Percentiles rank a stretch among this genome's conserved stretches.
Conservation (phyloP, 1,284 basidiomycete species). For the Microbotryomycetes sp. region DNA sequence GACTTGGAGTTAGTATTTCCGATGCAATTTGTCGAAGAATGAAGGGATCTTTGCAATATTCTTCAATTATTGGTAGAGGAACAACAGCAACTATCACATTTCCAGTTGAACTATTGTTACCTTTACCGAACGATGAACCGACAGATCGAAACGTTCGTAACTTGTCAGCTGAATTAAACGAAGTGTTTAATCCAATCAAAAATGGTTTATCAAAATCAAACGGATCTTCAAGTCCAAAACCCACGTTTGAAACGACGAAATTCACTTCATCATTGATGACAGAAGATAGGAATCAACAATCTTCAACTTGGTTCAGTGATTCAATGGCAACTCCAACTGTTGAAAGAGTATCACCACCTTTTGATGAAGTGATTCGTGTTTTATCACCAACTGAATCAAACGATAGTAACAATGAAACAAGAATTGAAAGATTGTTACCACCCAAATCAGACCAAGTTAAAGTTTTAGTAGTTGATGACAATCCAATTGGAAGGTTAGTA, state of each 20-base stretch:
- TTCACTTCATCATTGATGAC: neutral
- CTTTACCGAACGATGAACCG: neutral
- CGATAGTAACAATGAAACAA: neutral
- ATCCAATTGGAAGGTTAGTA: constrained; percentile 22
- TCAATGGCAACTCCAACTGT: neutral
- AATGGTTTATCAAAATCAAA: neutral
- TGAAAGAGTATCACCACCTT: neutral
- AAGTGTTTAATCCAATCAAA: constrained; percentile 2
- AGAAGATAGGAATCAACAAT: neutral
- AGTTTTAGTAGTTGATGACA: constrained; percentile 28
- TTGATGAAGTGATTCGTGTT: neutral
- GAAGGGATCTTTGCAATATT: neutral
- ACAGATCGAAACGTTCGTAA: neutral
- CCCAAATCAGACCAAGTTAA: neutral
- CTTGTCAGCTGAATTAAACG: constrained; percentile 19
- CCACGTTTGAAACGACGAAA: constrained; percentile 6
- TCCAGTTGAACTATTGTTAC: neutral
- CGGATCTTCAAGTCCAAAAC: neutral
- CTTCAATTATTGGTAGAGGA: neutral
- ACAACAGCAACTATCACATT: neutral
- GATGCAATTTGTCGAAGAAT: neutral
- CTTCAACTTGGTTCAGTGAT: neutral
- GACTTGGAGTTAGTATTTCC: neutral
- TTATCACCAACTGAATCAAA: neutral
- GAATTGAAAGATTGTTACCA: neutral